Percentiles rank a stretch among this genome's conserved stretches.
phyloP scores from a whole-genome alignment of 129 eudicot genomes.

The Arctium lappa region DNA sequence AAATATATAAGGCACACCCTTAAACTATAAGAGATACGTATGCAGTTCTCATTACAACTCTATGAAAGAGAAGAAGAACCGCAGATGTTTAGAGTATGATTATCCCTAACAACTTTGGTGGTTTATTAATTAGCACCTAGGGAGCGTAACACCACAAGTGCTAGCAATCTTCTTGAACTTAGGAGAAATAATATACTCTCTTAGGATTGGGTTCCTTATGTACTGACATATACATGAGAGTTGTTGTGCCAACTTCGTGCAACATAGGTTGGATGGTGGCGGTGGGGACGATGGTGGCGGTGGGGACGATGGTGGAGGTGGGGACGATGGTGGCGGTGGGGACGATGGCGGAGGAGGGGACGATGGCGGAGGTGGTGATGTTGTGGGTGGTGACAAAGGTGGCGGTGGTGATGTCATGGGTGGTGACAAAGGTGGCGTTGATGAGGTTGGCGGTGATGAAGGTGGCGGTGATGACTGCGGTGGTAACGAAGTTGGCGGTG shows the following conservation, averaged over 20 bases:
- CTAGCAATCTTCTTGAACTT: not conserved
- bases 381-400: not conserved
- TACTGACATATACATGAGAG: too few relatives aligned
- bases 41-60: too few relatives aligned
- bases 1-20: too few relatives aligned
- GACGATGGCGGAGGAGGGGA: not conserved
- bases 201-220: not conserved
- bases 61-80: too few relatives aligned
- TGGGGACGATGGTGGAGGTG: not conserved
- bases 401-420: too few relatives aligned
- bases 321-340: not conserved
- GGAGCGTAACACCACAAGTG: not conserved
- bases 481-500: not conserved
- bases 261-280: not conserved
- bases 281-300: not conserved
- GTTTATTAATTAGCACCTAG: too few relatives aligned
- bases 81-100: too few relatives aligned
- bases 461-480: not conserved
- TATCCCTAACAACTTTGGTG: too few relatives aligned
- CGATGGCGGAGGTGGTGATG: not conserved
- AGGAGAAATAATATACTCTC: not conserved
- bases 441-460: too few relatives aligned
- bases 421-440: too few relatives aligned
- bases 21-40: too few relatives aligned
- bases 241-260: too few relatives aligned